phyloP scores from a whole-genome alignment of 2,329 filamentous ascomycete genomes.

The Venturia aucupariae region DNA sequence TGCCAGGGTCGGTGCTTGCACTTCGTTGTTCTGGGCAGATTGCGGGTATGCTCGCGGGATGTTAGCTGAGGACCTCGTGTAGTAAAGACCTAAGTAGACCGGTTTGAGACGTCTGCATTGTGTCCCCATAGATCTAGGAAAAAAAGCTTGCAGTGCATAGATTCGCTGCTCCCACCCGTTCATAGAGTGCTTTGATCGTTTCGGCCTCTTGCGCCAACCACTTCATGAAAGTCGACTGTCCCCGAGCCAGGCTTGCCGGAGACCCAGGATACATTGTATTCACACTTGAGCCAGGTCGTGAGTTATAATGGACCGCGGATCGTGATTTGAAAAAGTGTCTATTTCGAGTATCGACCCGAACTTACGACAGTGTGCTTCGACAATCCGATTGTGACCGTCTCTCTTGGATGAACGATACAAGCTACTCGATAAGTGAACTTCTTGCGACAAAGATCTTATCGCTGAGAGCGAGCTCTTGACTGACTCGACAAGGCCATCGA shows the following conservation, averaged over 20 bases:
- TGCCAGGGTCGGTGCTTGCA: too few species aligned
- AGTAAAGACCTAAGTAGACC: neutral
- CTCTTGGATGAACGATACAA: too few species aligned
- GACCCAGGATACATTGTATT: conserved; percentile 14
- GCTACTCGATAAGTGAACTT: too few species aligned
- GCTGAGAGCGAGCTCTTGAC: too few species aligned
- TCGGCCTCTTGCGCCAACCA: neutral
- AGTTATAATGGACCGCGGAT: too few species aligned
- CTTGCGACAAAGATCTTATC: too few species aligned
- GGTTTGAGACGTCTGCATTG: neutral
- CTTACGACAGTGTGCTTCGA: too few species aligned
- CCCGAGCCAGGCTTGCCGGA: conserved; percentile 16
- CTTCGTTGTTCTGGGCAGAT: neutral
- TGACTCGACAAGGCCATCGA: too few species aligned
- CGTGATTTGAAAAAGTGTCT: too few species aligned
- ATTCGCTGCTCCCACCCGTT: neutral
- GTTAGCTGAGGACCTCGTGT: neutral
- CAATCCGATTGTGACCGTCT: too few species aligned
- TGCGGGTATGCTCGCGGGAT: neutral
- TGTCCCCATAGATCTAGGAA: neutral
- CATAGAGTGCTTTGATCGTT: neutral
- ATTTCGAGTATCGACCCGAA: too few species aligned
- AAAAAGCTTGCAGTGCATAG: neutral
- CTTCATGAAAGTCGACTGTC: conserved; percentile 19
- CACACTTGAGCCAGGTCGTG: conserved; percentile 5